phyloP scores from a whole-genome alignment of 148 eudicot genomes.

The Simmondsia chinensis region DNA sequence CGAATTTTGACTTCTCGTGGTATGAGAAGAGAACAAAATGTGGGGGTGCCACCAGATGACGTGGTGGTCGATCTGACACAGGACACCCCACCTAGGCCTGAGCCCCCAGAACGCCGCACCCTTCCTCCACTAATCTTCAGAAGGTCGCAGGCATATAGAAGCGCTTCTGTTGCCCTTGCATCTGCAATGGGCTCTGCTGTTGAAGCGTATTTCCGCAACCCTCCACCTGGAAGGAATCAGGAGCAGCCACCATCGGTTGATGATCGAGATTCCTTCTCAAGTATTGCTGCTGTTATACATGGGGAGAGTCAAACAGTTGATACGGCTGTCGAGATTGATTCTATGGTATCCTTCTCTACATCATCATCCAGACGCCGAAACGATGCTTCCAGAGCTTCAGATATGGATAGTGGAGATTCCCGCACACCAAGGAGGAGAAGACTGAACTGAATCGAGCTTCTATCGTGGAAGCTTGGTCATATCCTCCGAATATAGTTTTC shows the following conservation, averaged over 20 bases:
- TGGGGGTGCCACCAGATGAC: conserved; percentile 31
- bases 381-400: conserved; percentile 58
- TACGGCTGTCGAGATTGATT: conserved; percentile 85
- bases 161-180: conserved; percentile 19
- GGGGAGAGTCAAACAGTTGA: conserved; percentile 83
- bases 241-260: conserved; percentile 47
- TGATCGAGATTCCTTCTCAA: conserved; percentile 90
- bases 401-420: conserved; percentile 91
- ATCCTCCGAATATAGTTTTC: too few species aligned
- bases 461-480: too few species aligned
- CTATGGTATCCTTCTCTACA: conserved; percentile 68
- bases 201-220: conserved; percentile 36
- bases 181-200: conserved; percentile 30
- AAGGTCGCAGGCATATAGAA: conserved; percentile 45
- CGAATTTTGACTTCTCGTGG: conserved; percentile 62
- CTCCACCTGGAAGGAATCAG: conserved; percentile 40
- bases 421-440: conserved; percentile 82
- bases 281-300: conserved; percentile 85
- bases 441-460: conserved; percentile 32
- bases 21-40: conserved; percentile 46
- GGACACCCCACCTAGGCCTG: conserved; percentile 27
- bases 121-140: conserved; percentile 47
- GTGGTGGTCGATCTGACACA: conserved; percentile 46
- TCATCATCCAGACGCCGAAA: conserved; percentile 64
- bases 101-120: conserved; percentile 29